Conservation (phyloP, 2,329 filamentous ascomycete genomes). For the Penicillium sp. region DNA sequence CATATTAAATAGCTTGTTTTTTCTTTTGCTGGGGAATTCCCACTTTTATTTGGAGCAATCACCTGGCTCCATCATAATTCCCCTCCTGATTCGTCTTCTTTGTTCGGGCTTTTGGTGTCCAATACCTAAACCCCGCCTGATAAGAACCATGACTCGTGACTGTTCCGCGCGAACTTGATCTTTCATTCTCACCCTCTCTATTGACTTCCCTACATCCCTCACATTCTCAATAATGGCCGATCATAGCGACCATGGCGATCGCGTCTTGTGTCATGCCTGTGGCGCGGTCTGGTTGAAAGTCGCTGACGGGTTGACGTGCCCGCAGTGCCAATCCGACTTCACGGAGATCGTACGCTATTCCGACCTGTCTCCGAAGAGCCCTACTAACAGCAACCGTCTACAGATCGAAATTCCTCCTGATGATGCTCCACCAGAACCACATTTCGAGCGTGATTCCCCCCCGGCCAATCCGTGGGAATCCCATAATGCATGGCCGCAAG, state of each 20-base stretch:
- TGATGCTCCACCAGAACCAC: constrained; percentile 24
- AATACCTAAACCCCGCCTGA: constrained; percentile 15
- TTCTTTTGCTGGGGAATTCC: not conserved
- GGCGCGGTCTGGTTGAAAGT: constrained; percentile 76
- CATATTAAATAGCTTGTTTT: constrained; percentile 1
- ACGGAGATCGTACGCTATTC: constrained; percentile 73
- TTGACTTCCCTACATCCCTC: not conserved
- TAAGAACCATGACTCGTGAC: constrained; percentile 26
- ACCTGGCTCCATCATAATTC: not conserved
- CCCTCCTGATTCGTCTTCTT: not conserved
- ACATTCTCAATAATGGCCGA: constrained; percentile 33
- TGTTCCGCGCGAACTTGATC: constrained; percentile 12
- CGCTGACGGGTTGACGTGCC: constrained; percentile 66
- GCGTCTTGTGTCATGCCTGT: constrained; percentile 86
- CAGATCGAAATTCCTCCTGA: constrained; percentile 36
- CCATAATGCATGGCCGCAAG: constrained; percentile 50
- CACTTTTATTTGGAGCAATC: not conserved
- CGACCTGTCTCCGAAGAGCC: not conserved
- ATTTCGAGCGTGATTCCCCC: constrained; percentile 18
- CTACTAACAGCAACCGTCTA: constrained; percentile 2
- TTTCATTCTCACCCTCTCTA: not conserved
- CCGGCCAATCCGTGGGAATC: constrained; percentile 37
- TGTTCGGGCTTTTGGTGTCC: not conserved
- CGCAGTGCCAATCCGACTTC: constrained; percentile 73
- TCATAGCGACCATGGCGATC: constrained; percentile 58